Percentiles rank a stretch among this genome's conserved stretches.
These are phyloP conservation scores for Aspergillus oerlinghausenensis DNA, from an alignment of 2,329 filamentous ascomycete species.

Conservation along the genomic window DNA sequence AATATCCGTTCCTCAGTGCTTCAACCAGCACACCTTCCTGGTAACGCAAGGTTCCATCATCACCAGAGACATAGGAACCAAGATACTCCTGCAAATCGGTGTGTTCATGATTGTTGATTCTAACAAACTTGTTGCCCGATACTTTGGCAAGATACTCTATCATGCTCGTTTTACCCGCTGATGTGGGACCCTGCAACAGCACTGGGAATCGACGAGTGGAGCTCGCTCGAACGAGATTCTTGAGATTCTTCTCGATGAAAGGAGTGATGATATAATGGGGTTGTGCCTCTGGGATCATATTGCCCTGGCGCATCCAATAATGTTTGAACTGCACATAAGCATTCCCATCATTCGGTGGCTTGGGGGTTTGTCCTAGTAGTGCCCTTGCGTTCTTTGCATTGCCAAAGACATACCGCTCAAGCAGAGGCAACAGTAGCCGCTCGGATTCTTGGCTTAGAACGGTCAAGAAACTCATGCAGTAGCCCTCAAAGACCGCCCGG, in stretches of 20 bases:
- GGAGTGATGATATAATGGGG: slow-evolving; percentile 93
- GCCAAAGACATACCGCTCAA: slow-evolving; percentile 73
- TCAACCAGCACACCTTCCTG: slow-evolving; percentile 92
- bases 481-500: slow-evolving; percentile 86
- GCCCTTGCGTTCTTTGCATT: slow-evolving; percentile 65
- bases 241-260: slow-evolving; percentile 88
- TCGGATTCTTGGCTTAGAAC: slow-evolving; percentile 80
- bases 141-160: slow-evolving; percentile 97
- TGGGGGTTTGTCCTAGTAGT: slow-evolving; percentile 72
- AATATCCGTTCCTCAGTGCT: slow-evolving; percentile 86
- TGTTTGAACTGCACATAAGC: slow-evolving; percentile 81
- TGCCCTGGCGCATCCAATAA: slow-evolving; percentile 84
- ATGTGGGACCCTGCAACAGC: slow-evolving; percentile 92
- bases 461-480: slow-evolving; percentile 96
- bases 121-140: slow-evolving; percentile 93
- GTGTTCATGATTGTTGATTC: slow-evolving; percentile 99
- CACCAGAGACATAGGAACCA: slow-evolving; percentile 83
- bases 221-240: slow-evolving; percentile 89
- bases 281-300: slow-evolving; percentile 62
- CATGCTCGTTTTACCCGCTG: slow-evolving; percentile 98
- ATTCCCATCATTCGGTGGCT: slow-evolving; percentile 69
- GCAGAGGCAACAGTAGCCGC: slow-evolving; percentile 69
- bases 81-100: slow-evolving; percentile 97
- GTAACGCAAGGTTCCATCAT: slow-evolving; percentile 79
- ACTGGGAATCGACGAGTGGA: slow-evolving; percentile 91